These are phyloP conservation scores for Clarireedia homoeocarpa DNA, from an alignment of 2,329 filamentous ascomycete species.

Conservation along the genomic window DNA sequence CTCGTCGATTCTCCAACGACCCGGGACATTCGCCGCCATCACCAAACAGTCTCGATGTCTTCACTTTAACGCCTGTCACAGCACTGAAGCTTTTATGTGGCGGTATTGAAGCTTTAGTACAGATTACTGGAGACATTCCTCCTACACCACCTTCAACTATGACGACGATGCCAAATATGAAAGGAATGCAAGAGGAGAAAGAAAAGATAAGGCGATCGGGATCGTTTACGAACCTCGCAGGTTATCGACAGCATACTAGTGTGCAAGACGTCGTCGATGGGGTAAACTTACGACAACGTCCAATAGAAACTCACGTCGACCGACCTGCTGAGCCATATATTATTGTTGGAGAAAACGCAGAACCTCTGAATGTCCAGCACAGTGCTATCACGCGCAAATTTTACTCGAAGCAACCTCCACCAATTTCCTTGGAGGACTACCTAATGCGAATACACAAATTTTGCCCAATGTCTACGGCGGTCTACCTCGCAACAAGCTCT, in stretches of 20 bases:
- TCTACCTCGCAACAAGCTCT: constrained; percentile 81
- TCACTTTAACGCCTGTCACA: constrained; percentile 61
- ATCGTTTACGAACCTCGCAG: constrained; percentile 38
- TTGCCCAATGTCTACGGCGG: constrained; percentile 88
- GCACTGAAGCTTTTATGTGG: constrained; percentile 75
- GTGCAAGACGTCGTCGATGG: constrained; percentile 42
- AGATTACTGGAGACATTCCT: constrained; percentile 41
- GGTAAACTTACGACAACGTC: constrained; percentile 39
- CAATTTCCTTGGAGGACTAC: constrained; percentile 78
- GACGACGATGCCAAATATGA: constrained; percentile 57
- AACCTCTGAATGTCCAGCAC: constrained; percentile 70
- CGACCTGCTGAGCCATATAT: constrained; percentile 40
- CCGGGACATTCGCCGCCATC: constrained; percentile 24
- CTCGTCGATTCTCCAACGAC: constrained; percentile 20
- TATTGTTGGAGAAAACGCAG: constrained; percentile 59
- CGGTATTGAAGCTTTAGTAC: constrained; percentile 61
- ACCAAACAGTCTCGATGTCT: constrained; percentile 54
- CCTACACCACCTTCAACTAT: constrained; percentile 65
- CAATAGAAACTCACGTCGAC: constrained; percentile 18
- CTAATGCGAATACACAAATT: constrained; percentile 79
- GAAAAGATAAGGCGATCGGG: constrained; percentile 50
- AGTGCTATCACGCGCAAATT: constrained; percentile 86
- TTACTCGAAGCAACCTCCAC: constrained; percentile 80
- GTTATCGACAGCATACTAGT: constrained; percentile 25
- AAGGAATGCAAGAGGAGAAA: constrained; percentile 54